These are phyloP conservation scores for Thalassia testudinum DNA, from an alignment of 116 monocot species.

Conservation along the genomic window DNA sequence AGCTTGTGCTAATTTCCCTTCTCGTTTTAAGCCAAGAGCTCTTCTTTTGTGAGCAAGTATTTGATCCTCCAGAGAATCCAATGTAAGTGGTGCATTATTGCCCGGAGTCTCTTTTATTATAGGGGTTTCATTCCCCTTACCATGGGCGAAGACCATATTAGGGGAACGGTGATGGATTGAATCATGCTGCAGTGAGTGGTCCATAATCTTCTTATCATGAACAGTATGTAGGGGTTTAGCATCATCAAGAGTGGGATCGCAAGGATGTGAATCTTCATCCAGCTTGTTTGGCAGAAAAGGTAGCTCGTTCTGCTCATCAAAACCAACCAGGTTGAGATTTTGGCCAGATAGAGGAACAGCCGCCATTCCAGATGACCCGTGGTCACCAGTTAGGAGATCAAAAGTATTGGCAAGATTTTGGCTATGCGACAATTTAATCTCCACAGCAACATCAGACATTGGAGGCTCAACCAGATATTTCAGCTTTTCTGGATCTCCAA, in stretches of 20 bases:
- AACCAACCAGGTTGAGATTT: neutral
- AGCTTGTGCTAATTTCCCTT: constrained; percentile 84
- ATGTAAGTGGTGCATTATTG: neutral
- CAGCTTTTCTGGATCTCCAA: no score
- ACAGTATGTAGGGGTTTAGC: no score
- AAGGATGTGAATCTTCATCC: no score
- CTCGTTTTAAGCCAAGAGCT: constrained; percentile 69
- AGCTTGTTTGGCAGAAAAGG: no score
- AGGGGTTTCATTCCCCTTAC: neutral
- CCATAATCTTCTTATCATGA: no score
- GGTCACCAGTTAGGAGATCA: constrained; percentile 5
- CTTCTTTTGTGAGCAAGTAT: constrained; percentile 62
- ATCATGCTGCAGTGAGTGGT: no score
- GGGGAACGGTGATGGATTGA: no score
- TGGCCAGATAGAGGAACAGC: neutral
- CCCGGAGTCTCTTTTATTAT: neutral
- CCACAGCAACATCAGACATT: no score
- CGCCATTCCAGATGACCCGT: neutral
- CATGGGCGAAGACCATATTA: no score
- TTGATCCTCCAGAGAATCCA: constrained; percentile 27
- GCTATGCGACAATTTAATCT: neutral
- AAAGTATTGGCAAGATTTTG: neutral
- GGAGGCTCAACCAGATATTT: no score
- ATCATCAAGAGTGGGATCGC: no score
- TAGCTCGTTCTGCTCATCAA: neutral